A percentile compares a stretch with the other conserved stretches of the same genome.
Conservation (phyloP, 179 eudicot genomes). For the Beta lomatogona region DNA sequence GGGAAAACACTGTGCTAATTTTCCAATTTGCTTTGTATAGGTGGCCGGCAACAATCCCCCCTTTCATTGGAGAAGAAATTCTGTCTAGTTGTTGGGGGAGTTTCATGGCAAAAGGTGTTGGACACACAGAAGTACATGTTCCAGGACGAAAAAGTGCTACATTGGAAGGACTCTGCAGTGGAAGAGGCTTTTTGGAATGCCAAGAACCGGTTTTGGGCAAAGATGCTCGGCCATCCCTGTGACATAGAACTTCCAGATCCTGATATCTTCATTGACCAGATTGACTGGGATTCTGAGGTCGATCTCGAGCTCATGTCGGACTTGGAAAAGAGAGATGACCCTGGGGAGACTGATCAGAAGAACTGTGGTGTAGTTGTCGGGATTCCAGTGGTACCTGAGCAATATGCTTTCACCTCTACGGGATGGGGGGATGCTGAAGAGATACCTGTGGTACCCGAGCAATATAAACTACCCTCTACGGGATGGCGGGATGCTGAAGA, state of each 20-base stretch:
- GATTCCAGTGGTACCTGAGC: conserved; percentile 28
- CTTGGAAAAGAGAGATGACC: conserved; percentile 48
- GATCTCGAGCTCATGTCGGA: conserved; percentile 60
- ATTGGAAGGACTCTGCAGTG: conserved; percentile 52
- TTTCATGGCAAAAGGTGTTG: conserved; percentile 42
- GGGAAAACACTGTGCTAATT: neutral
- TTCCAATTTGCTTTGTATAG: conserved; percentile 19
- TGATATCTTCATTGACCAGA: conserved; percentile 56
- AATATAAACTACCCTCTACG: conserved; percentile 16
- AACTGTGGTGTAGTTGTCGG: conserved; percentile 27
- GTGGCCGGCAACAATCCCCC: conserved; percentile 25
- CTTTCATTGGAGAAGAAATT: conserved; percentile 48
- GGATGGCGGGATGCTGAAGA: conserved; percentile 32
- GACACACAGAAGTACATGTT: conserved; percentile 40
- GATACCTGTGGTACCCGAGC: neutral
- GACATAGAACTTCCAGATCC: conserved; percentile 60
- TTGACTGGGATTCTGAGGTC: conserved; percentile 64
- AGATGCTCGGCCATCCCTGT: conserved; percentile 39
- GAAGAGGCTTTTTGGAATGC: conserved; percentile 49
- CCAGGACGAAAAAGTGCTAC: conserved; percentile 32
- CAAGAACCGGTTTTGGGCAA: conserved; percentile 44
- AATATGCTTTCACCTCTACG: conserved; percentile 24
- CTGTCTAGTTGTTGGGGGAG: conserved; percentile 34
- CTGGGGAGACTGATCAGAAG: conserved; percentile 34
- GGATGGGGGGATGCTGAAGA: conserved; percentile 42